Evolutionary conservation across 805 yeast species (phyloP), one percentile per base, ranked within the genome.

Genomic region (Kodamaea nitidulidarum): DNA sequence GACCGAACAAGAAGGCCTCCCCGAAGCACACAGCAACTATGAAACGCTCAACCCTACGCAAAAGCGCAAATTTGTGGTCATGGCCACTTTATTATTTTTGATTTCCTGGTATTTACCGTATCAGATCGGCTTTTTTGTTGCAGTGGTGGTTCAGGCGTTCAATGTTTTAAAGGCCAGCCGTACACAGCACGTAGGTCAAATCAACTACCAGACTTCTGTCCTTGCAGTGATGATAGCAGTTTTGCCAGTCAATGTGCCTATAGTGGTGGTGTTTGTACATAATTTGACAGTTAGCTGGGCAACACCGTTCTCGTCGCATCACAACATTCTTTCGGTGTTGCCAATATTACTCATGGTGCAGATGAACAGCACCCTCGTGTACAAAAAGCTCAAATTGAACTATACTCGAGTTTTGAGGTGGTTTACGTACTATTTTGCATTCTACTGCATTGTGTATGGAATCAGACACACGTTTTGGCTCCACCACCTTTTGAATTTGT

Each of bases 241-340:
- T 7, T 60, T 86, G 4, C 95, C 95, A 0, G 78, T 88, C 15
- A 84, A 84, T 50, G 65, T 81, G 1, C 96, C 96, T 0, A 78
- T 84, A 1, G 55, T 88, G 20, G 67, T 88, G 42, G 96, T 88
- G 1, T 88, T 88, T 69, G 63, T 85, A 24, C 95, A 86, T 52
- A 85, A 88, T 52, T 67, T 88, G 42, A 73, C 84, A 1, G 71
- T 87, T 14, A 76, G 73, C 48, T 86, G 95, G 95, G 75, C 71
- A 40, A 84, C 93, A 0, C 88, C 95, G 12, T 88, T 88, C 53
- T 76, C 85, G 4, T 83, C 95, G 0, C 95, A 88, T 56, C 95
- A 90, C 56, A 88, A 87, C 53, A 66, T 85, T 30, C 58, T 88
- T 38, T 84, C 95, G 0, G 75, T 88, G 16, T 62, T 82, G 10